Base-by-base conservation (phyloP, 2,329 filamentous ascomycete species). In the Alternaria tenuissima region DNA sequence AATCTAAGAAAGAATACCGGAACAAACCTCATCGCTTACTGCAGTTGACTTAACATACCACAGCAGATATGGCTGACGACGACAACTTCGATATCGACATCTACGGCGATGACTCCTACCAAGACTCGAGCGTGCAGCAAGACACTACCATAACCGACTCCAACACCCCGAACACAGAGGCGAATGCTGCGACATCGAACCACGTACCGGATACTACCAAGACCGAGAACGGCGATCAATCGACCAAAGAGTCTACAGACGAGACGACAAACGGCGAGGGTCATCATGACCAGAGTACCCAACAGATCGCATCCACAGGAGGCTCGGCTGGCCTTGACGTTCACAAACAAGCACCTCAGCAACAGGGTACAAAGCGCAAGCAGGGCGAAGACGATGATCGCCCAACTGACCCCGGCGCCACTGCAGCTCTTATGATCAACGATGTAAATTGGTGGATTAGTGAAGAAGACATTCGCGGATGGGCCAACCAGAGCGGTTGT, bases 401-500 rank as follows among this genome's bases (percentile, higher is more conserved):
- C 24, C 83, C 82, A 1, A 75, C 84, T 5, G 88, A 89, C 60
- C 84, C 85, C 2, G 85, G 85, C 63, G 88, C 88, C 3, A 88
- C 86, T 5, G 83, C 88, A 24, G 93, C 94, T 0, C 81, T 98
- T 30, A 88, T 96, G 77, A 87, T 98, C 55, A 94, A 92, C 3
- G 95, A 98, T 51, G 83, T 99, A 9, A 91, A 92, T 78, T 99
- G 95, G 95, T 98, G 94, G 94, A 94, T 89, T 30, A 78, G 75
- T 3, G 95, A 99, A 75, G 95, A 99, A 74, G 93, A 98, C 70
- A 88, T 99, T 57, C 91, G 95, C 54, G 91, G 91, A 52, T 97
- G 93, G 92, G 85, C 91, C 24, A 88, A 89, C 66, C 86, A 91
- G 66, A 92, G 91, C n/a, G 87, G 86, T 2, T 92, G 88, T 68